Conservation (phyloP, 1,284 basidiomycete species). For the Melampsora larici-populina region DNA sequence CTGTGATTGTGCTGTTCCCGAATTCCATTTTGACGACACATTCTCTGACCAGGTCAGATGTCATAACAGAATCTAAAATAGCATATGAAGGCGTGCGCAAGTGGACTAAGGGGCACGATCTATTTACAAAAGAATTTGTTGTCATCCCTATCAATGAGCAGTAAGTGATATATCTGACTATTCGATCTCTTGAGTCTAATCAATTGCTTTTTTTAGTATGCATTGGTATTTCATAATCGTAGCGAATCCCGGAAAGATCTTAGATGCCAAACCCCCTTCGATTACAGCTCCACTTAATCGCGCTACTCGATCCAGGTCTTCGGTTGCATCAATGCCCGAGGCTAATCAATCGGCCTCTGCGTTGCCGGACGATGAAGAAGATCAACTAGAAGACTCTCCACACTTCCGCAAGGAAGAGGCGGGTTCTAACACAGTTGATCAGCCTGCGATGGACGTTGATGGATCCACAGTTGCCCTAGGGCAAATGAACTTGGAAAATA, state of each 20-base stretch:
- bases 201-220: slow-evolving; percentile 59
- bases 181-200: slow-evolving; percentile 6
- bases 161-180: slow-evolving; percentile 57
- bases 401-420: not conserved
- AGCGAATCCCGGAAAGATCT: slow-evolving; percentile 66
- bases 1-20: slow-evolving; percentile 15
- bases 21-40: not conserved
- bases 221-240: slow-evolving; percentile 99
- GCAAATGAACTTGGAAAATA: slow-evolving; percentile 26
- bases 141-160: slow-evolving; percentile 96
- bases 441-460: slow-evolving; percentile 1
- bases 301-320: slow-evolving; percentile 22
- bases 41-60: slow-evolving; percentile 12
- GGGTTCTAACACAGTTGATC: not conserved
- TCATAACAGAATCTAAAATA: slow-evolving; percentile 50
- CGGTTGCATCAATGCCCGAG: not conserved
- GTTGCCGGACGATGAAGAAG: not conserved
- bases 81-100: slow-evolving; percentile 81
- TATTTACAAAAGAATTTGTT: slow-evolving; percentile 87
- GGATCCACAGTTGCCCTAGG: slow-evolving; percentile 1
- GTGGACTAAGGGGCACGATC: slow-evolving; percentile 73
- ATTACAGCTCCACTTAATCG: not conserved
- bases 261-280: slow-evolving; percentile 51
- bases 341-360: slow-evolving; percentile 5
- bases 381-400: not conserved